phyloP scores from a whole-genome alignment of 495 filamentous ascomycete species.

The Talaromyces trachyspermus region DNA sequence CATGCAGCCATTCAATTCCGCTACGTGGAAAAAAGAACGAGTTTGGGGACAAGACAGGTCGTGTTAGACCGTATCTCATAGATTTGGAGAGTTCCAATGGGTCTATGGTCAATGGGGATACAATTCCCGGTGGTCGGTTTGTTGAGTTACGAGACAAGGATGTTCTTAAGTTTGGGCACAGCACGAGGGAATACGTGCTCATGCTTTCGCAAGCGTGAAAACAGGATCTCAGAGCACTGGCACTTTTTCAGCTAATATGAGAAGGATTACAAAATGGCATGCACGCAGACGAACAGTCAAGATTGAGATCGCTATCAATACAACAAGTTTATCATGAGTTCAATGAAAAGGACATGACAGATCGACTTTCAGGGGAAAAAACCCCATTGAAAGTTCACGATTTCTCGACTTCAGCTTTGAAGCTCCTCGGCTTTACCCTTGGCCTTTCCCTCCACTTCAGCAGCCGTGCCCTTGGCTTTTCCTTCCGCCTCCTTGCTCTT shows the following conservation, averaged over 20 bases:
- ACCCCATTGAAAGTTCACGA: too few species aligned
- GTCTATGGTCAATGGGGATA: conserved; percentile 70
- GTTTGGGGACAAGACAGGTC: conserved; percentile 71
- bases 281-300: neutral
- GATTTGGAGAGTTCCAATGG: conserved; percentile 94
- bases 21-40: conserved; percentile 76
- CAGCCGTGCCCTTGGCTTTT: conserved; percentile 36
- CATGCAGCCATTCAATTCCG: conserved; percentile 95
- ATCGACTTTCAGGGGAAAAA: too few species aligned
- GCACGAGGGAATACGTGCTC: conserved; percentile 78
- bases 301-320: neutral
- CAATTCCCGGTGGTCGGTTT: conserved; percentile 66
- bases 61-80: conserved; percentile 84
- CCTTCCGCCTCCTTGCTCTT: conserved; percentile 26
- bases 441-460: conserved; percentile 32
- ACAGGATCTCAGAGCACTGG: too few species aligned
- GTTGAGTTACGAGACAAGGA: conserved; percentile 85
- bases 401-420: conserved; percentile 16
- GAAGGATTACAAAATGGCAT: too few species aligned
- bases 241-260: neutral
- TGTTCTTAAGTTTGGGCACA: conserved; percentile 78
- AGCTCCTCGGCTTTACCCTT: conserved; percentile 35
- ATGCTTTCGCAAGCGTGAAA: conserved; percentile 48
- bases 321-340: neutral
- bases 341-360: neutral